Evolutionary conservation across 345 rosid species (phyloP).

Genomic region (Gossypium mustelinum): DNA sequence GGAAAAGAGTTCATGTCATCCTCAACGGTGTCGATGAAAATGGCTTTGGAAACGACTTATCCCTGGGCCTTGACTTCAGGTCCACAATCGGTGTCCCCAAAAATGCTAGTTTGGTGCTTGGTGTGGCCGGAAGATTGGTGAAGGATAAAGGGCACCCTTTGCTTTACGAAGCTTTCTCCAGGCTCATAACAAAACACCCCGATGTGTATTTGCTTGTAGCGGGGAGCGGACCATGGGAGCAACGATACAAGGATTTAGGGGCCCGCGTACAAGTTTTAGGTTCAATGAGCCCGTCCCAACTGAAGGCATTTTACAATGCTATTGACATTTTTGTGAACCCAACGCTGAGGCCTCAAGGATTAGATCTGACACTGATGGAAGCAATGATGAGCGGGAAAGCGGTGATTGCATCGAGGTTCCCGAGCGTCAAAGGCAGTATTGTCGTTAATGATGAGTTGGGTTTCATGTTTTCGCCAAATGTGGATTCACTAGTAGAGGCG

Average conservation of each 20-base stretch:
- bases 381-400: slow-evolving; percentile 95
- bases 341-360: slow-evolving; percentile 88
- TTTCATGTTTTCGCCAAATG: slow-evolving; percentile 82
- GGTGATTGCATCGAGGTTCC: slow-evolving; percentile 80
- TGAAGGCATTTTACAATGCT: slow-evolving; percentile 66
- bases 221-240: slow-evolving; percentile 89
- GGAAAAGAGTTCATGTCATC: slow-evolving; percentile 78
- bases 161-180: slow-evolving; percentile 56
- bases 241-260: slow-evolving; percentile 67
- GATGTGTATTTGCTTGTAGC: slow-evolving; percentile 63
- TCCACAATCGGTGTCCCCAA: slow-evolving; percentile 43
- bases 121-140: slow-evolving; percentile 84
- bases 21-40: slow-evolving; percentile 78
- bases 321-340: slow-evolving; percentile 85
- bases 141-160: slow-evolving; percentile 93
- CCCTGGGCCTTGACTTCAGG: slow-evolving; percentile 51
- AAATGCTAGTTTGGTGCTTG: slow-evolving; percentile 65
- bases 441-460: slow-evolving; percentile 85
- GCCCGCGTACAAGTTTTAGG: slow-evolving; percentile 57
- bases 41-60: slow-evolving; percentile 40
- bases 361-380: slow-evolving; percentile 86
- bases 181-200: slow-evolving; percentile 33
- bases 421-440: slow-evolving; percentile 79
- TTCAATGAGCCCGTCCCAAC: slow-evolving; percentile 52
- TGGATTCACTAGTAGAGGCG: slow-evolving; percentile 56